A percentile compares a stretch with the other conserved stretches of the same genome.
Conservation (phyloP, 2,329 filamentous ascomycete genomes). For the Colletotrichum cuscutae region DNA sequence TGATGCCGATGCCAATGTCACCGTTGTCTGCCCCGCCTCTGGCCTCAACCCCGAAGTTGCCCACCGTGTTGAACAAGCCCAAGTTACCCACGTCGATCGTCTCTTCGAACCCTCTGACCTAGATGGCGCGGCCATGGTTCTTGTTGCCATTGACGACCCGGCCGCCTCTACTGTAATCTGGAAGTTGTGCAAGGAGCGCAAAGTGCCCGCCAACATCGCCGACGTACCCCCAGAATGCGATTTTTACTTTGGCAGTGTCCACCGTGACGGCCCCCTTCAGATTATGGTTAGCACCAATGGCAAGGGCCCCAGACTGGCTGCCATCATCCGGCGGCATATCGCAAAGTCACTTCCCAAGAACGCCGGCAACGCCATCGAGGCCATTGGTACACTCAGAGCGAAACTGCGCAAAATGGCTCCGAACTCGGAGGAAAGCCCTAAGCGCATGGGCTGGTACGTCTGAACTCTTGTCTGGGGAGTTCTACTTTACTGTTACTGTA, state of each 20-base stretch:
- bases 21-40: slow-evolving; percentile 80
- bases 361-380: slow-evolving; percentile 85
- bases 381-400: slow-evolving; percentile 81
- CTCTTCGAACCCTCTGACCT: slow-evolving; percentile 89
- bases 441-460: slow-evolving; percentile 88
- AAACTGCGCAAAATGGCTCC: slow-evolving; percentile 85
- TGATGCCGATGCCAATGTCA: slow-evolving; percentile 92
- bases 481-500: too few species aligned
- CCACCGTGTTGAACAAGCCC: slow-evolving; percentile 78
- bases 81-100: slow-evolving; percentile 84
- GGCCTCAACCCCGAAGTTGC: slow-evolving; percentile 91
- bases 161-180: slow-evolving; percentile 90
- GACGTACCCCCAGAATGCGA: slow-evolving; percentile 97
- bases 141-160: slow-evolving; percentile 93
- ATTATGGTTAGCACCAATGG: slow-evolving; percentile 99
- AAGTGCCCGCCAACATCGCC: slow-evolving; percentile 92
- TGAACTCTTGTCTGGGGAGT: slow-evolving; percentile 16
- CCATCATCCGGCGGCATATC: slow-evolving; percentile 85
- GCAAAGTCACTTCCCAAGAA: slow-evolving; percentile 80
- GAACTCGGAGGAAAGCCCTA: slow-evolving; percentile 76
- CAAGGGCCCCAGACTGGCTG: slow-evolving; percentile 91
- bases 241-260: slow-evolving; percentile 97
- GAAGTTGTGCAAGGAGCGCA: slow-evolving; percentile 88
- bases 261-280: slow-evolving; percentile 94
- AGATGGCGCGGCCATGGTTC: slow-evolving; percentile 84